These are phyloP conservation scores for Exophiala dermatitidis DNA, from an alignment of 2,329 filamentous ascomycete genomes.

Conservation along the genomic window DNA sequence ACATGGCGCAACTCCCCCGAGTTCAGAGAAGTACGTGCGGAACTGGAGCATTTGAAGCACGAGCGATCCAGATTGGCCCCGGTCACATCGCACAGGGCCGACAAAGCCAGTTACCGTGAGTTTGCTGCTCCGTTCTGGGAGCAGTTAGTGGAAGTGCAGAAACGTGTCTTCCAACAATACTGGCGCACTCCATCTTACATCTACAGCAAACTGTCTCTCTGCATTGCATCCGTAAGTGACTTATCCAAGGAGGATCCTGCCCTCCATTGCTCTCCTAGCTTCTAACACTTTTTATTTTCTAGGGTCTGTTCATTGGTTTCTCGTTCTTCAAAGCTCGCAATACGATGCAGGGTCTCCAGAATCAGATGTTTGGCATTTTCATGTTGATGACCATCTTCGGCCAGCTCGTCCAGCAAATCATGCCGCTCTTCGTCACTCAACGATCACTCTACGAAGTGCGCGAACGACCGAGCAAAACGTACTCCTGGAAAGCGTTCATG, in stretches of 20 bases:
- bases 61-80: slow-evolving; percentile 38
- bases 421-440: slow-evolving; percentile 53
- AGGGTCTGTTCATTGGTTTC: slow-evolving; percentile 68
- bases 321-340: slow-evolving; percentile 70
- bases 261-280: not conserved
- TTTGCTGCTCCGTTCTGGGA: slow-evolving; percentile 68
- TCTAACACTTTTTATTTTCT: not conserved
- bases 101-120: slow-evolving; percentile 59
- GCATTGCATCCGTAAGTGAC: slow-evolving; percentile 42
- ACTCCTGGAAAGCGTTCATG: slow-evolving; percentile 69
- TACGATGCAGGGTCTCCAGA: slow-evolving; percentile 72
- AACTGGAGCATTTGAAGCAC: slow-evolving; percentile 50
- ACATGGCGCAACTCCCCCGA: slow-evolving; percentile 56
- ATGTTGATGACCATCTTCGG: slow-evolving; percentile 77
- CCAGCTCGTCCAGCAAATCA: slow-evolving; percentile 46
- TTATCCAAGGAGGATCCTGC: not conserved
- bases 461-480: slow-evolving; percentile 59
- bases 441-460: slow-evolving; percentile 54
- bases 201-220: slow-evolving; percentile 70
- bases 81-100: slow-evolving; percentile 37
- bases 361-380: slow-evolving; percentile 88
- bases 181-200: slow-evolving; percentile 87
- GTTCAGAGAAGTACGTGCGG: slow-evolving; percentile 47
- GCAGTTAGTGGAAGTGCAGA: slow-evolving; percentile 61
- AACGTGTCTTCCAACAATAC: slow-evolving; percentile 82